Base-by-base conservation (phyloP, 2,329 filamentous ascomycete species). In the Paecilomyces sp. region DNA sequence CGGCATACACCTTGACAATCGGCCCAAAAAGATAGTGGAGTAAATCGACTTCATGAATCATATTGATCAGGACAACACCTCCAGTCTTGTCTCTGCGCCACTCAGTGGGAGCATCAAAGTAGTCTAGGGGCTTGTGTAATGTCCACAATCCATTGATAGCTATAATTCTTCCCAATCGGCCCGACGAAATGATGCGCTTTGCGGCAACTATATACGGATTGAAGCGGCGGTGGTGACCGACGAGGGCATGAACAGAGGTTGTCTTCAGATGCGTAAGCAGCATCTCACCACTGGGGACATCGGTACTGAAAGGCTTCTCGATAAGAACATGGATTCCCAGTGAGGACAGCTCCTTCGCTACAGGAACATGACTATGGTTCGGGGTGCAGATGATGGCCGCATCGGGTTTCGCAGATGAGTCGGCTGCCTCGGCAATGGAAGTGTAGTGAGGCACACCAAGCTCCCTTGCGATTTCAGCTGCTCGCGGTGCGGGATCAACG, bases 11-110 rank as follows among this genome's bases (percentile, higher is more conserved):
- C 0, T 79, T 73, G 0, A 67, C 66, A 28, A 86, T 81, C 0
- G 81, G 79, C 0, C 83, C 83, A 25, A 86, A 77, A 1, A 86
- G 71, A 67, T 81, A 80, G 54, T 85, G 83, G n/a, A 87, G 71
- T 0, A 85, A 70, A 61, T 86, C 84, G 47, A 86, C 72, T 56
- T 87, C 84, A 64, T 87, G 84, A n/a, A 86, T 78, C 51, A 86
- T 70, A 65, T 86, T 87, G 61, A 85, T 85, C 2, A 81, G 71
- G 7, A 86, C 71, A 0, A 81, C 78, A 0, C 83, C 83, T 1
- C 79, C 80, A 2, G 73, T 67, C 4, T 67, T 69, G 2, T 70
- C 65, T 5, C 76, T 73, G 15, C 81, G 75, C 83, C 84, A 85
- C 47, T 78, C 75, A 0, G 73, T 71, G 0, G 78, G 77, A 0